These are phyloP conservation scores for Boletus patriciae DNA, from an alignment of 768 basidiomycete genomes.

Conservation along the genomic window DNA sequence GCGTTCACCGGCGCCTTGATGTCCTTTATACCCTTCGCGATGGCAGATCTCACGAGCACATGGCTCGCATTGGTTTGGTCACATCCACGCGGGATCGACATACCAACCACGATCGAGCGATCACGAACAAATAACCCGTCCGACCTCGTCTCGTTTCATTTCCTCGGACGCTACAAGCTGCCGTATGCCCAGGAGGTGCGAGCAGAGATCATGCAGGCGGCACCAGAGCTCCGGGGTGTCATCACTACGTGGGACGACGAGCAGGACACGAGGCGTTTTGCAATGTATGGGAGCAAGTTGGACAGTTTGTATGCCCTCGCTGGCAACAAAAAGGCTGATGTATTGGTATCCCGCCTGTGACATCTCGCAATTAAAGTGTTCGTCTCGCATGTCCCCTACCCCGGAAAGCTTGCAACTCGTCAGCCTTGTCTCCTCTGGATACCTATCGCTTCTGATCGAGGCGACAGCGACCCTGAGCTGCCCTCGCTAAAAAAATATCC, in stretches of 20 bases:
- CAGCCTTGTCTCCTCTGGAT: no score
- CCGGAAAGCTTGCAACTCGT: not conserved
- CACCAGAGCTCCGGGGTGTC: constrained; percentile 14
- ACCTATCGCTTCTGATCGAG: no score
- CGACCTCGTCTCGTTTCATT: constrained; percentile 27
- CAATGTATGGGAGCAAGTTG: constrained; percentile 30
- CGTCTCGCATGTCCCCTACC: not conserved
- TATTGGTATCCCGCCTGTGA: not conserved
- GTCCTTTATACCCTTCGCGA: constrained; percentile 48
- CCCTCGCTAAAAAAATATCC: no score
- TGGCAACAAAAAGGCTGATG: not conserved
- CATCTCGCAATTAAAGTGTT: not conserved
- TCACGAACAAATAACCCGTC: constrained; percentile 27
- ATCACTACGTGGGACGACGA: constrained; percentile 30
- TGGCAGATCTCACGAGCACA: constrained; percentile 50
- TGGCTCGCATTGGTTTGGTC: constrained; percentile 49
- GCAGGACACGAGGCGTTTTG: constrained; percentile 26
- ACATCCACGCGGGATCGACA: constrained; percentile 19
- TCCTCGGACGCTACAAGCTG: constrained; percentile 21
- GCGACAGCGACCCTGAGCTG: no score
- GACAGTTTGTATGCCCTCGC: constrained; percentile 25
- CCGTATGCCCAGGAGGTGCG: constrained; percentile 21
- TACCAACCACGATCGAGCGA: constrained; percentile 35
- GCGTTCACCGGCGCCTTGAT: constrained; percentile 47
- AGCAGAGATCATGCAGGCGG: constrained; percentile 14